phyloP scores from a whole-genome alignment of 805 yeast genomes.

The Kazachstania taianensis region DNA sequence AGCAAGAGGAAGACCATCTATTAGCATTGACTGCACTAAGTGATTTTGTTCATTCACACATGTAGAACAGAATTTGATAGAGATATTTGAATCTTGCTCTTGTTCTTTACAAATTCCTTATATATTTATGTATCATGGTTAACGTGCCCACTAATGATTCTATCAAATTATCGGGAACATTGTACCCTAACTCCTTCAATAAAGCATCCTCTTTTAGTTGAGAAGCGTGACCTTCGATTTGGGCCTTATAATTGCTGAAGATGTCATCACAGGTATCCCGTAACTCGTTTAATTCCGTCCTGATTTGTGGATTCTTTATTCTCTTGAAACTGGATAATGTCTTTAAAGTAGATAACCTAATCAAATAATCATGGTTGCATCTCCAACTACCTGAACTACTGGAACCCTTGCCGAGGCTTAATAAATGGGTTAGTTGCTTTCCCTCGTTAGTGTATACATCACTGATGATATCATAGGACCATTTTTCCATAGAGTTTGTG shows the following conservation, averaged over 20 bases:
- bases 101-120: conserved; percentile 3
- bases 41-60: conserved; percentile 10
- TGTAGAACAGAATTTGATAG: too few species aligned
- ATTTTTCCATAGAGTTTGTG: too few species aligned
- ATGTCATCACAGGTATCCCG: conserved; percentile 19
- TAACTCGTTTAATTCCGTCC: conserved; percentile 9
- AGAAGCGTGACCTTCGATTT: neutral
- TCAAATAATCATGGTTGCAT: too few species aligned
- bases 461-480: conserved; percentile 8
- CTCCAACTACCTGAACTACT: neutral
- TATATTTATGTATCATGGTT: conserved; percentile 1
- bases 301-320: conserved; percentile 17
- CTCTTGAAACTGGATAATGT: conserved; percentile 22
- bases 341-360: conserved; percentile 19
- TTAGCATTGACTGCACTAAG: conserved; percentile 28
- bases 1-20: conserved; percentile 45
- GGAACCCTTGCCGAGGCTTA: neutral
- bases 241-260: conserved; percentile 8
- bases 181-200: neutral
- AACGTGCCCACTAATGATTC: too few species aligned
- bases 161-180: too few species aligned
- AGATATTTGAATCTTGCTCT: too few species aligned
- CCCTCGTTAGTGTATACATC: conserved; percentile 16
- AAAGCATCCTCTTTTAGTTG: neutral
- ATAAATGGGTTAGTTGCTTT: conserved; percentile 1